These are phyloP conservation scores for Xerophyta viscosa DNA, from an alignment of 106 monocot genomes.

Conservation along the genomic window DNA sequence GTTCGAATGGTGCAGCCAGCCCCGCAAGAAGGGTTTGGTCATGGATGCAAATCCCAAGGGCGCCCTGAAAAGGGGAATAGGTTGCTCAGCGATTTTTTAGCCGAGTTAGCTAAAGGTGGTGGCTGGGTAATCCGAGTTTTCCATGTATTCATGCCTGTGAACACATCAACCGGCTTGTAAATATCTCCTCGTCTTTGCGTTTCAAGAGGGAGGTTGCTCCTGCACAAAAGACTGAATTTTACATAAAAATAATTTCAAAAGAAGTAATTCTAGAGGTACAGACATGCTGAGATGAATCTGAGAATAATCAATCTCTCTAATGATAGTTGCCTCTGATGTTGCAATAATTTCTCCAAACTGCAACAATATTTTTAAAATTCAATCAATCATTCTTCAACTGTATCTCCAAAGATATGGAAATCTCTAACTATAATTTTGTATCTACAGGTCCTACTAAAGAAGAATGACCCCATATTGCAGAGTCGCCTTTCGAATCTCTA, in stretches of 20 bases:
- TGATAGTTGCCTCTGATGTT: conserved; percentile 4
- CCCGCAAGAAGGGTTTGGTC: too few relatives aligned
- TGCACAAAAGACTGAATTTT: neutral
- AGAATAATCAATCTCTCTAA: conserved; percentile 14
- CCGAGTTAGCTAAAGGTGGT: too few relatives aligned
- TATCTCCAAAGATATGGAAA: neutral
- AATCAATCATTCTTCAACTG: neutral
- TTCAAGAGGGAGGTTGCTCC: conserved; percentile 10
- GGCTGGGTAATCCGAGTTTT: too few relatives aligned
- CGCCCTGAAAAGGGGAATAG: too few relatives aligned
- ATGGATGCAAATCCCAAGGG: too few relatives aligned
- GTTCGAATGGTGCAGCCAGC: too few relatives aligned
- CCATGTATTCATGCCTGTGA: too few relatives aligned
- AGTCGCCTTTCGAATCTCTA: conserved; percentile 3
- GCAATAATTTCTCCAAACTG: conserved; percentile 7
- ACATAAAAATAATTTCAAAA: neutral
- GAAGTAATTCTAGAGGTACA: neutral
- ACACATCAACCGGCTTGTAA: conserved; percentile 5
- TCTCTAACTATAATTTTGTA: neutral
- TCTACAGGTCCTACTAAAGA: conserved; percentile 8
- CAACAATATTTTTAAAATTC: neutral
- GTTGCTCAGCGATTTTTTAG: too few relatives aligned
- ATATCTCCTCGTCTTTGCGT: conserved; percentile 11
- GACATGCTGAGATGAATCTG: neutral
- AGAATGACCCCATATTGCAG: conserved; percentile 6